Evolutionary conservation across 495 filamentous ascomycete genomes (phyloP), one percentile per base, ranked within the genome.

Genomic region (Tuber melanosporum): DNA sequence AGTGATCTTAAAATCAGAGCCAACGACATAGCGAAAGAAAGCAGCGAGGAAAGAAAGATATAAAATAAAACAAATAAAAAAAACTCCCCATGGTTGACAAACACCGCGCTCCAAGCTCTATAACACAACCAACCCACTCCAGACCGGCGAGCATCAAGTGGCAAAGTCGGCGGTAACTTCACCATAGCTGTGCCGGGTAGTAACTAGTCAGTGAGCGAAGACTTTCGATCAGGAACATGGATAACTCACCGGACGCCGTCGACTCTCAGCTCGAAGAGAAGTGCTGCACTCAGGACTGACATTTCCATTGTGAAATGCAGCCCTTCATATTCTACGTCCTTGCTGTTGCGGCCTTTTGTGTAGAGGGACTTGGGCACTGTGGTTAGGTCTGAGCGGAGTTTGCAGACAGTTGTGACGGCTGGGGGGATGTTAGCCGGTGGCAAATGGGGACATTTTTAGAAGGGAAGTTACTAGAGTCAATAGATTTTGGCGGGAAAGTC

Each of bases 301-400:
- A 93, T 92, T 84, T 92, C 91, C 57, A 92, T 89, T 7, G 90
- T 91, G 78, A 93, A 92, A 78, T 93, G 91, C 62, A 93, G 84
- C 77, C 92, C 92, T 78, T 92, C 91, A 80, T 92, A 93, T 83
- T 92, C 91, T 32, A 92, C 87, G 32, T 91, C 91, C 44, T 89
- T 86, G 12, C 91, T 92, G 41, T 91, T 92, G 22, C 90, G 92
- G 62, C 92, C 84, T 26, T 90, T 81, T 1, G 90, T 92, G 82
- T 92, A 93, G 42, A 92, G 83, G 45, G 85, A 87, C 71, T 89
- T 88, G 15, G 91, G 91, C n/a, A 93, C 91, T 2, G 89, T 90
- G 73, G 87, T 89, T 26, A 93, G 84, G 80, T 93, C 91, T 36
- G 91, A 92, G n/a, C 90, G 91, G 42, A 93, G 86, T 36, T 88